These are phyloP conservation scores for Zymoseptoria ardabiliae DNA, from an alignment of 2,329 filamentous ascomycete genomes.

Conservation along the genomic window DNA sequence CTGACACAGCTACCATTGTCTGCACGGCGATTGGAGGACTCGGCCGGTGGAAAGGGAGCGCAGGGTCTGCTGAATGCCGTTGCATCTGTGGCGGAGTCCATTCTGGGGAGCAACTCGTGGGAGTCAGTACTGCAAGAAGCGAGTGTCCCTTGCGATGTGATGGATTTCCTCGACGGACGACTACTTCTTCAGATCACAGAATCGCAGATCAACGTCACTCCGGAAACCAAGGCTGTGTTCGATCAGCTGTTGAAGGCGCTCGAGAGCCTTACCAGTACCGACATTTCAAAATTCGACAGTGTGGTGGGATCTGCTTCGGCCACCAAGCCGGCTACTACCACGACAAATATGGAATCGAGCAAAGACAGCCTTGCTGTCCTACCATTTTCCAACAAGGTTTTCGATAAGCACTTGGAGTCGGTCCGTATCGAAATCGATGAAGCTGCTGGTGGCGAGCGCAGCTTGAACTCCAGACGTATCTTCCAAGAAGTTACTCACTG, in stretches of 20 bases:
- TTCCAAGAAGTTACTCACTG: slow-evolving; percentile 50
- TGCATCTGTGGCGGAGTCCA: slow-evolving; percentile 28
- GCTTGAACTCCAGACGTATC: slow-evolving; percentile 32
- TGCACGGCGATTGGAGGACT: slow-evolving; percentile 20
- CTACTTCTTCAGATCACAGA: slow-evolving; percentile 31
- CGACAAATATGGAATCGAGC: neutral
- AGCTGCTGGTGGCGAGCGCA: slow-evolving; percentile 26
- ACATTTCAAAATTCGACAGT: slow-evolving; percentile 1
- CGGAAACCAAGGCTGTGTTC: slow-evolving; percentile 17
- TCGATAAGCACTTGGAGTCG: slow-evolving; percentile 42
- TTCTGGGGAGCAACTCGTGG: slow-evolving; percentile 36
- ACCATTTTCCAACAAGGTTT: slow-evolving; percentile 42
- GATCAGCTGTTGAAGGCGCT: slow-evolving; percentile 20
- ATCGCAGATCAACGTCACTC: slow-evolving; percentile 5
- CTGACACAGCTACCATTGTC: slow-evolving; percentile 26
- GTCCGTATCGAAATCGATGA: slow-evolving; percentile 35
- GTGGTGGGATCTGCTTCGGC: neutral
- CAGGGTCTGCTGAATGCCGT: slow-evolving; percentile 27
- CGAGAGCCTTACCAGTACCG: slow-evolving; percentile 5
- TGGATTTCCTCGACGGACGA: slow-evolving; percentile 51
- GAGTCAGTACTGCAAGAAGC: slow-evolving; percentile 18
- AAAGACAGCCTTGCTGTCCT: slow-evolving; percentile 30
- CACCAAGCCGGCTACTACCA: neutral
- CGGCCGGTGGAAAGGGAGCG: slow-evolving; percentile 5
- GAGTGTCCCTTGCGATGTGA: slow-evolving; percentile 38